Evolutionary conservation across 176 grass and related monocot genomes (phyloP).

Genomic region (Paspalum notatum): DNA sequence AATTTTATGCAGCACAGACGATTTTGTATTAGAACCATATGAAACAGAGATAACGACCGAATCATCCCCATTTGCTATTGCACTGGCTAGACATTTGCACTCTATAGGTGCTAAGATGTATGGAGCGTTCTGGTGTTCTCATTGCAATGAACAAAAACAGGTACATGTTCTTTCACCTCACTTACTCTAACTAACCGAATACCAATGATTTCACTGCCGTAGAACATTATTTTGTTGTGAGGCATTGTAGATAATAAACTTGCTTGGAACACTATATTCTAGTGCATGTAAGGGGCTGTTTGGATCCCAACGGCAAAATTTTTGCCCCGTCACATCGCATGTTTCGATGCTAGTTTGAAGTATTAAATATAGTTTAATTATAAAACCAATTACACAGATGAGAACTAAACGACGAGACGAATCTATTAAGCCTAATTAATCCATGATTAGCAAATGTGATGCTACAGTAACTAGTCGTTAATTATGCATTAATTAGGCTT

Average conservation of each 20-base stretch:
- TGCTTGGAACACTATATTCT: neutral
- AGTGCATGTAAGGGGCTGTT: conserved; percentile 1
- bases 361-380: too few species aligned
- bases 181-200: neutral
- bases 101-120: conserved; percentile 97
- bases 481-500: too few species aligned
- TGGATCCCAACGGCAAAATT: too few species aligned
- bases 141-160: conserved; percentile 97
- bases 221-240: neutral
- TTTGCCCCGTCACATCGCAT: too few species aligned
- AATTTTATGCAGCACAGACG: conserved; percentile 61
- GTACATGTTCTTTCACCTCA: conserved; percentile 40
- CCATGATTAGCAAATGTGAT: too few species aligned
- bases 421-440: too few species aligned
- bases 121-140: conserved; percentile 98
- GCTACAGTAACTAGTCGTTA: too few species aligned
- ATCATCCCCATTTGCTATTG: conserved; percentile 78
- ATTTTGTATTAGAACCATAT: conserved; percentile 85
- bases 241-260: neutral
- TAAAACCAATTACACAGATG: too few species aligned
- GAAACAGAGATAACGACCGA: conserved; percentile 73
- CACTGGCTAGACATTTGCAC: conserved; percentile 79
- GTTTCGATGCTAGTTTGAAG: too few species aligned
- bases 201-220: neutral
- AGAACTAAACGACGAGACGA: too few species aligned